Evolutionary conservation across 2,329 filamentous ascomycete species (phyloP).

Genomic region (Sphaceloma murrayae): DNA sequence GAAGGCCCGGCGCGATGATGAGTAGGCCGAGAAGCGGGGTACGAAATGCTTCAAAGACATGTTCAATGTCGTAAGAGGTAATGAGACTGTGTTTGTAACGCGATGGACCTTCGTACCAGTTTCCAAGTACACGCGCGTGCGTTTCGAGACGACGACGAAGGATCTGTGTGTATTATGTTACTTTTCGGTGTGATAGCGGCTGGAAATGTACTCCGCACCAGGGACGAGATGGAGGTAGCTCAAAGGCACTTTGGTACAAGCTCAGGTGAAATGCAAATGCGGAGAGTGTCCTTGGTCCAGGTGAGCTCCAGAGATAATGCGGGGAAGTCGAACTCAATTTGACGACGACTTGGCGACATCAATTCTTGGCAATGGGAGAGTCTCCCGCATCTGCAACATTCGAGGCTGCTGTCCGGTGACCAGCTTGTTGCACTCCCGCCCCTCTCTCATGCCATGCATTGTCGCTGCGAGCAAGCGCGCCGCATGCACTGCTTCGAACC

Average conservation of each 20-base stretch:
- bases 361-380: conserved; percentile 3
- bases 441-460: conserved; percentile 12
- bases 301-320: conserved; percentile 10
- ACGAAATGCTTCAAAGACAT: conserved; percentile 11
- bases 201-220: conserved; percentile 12
- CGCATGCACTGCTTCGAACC: background rate
- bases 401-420: too few relatives aligned
- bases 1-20: background rate
- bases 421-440: too few relatives aligned
- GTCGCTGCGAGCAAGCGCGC: background rate
- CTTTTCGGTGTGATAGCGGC: conserved; percentile 7
- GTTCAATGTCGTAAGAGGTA: conserved; percentile 1
- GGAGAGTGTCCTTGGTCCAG: too few relatives aligned
- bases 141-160: too few relatives aligned
- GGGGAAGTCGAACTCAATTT: conserved; percentile 16
- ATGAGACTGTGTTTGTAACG: background rate
- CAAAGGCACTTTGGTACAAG: conserved; percentile 13
- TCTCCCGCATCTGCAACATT: too few relatives aligned
- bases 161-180: conserved; percentile 4
- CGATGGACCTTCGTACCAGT: background rate
- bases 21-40: conserved; percentile 7
- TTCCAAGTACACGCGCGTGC: too few relatives aligned
- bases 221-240: conserved; percentile 12
- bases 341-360: background rate
- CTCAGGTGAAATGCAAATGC: background rate